phyloP scores from a whole-genome alignment of 495 filamentous ascomycete species.

The Hypomontagnella submonticulosa region DNA sequence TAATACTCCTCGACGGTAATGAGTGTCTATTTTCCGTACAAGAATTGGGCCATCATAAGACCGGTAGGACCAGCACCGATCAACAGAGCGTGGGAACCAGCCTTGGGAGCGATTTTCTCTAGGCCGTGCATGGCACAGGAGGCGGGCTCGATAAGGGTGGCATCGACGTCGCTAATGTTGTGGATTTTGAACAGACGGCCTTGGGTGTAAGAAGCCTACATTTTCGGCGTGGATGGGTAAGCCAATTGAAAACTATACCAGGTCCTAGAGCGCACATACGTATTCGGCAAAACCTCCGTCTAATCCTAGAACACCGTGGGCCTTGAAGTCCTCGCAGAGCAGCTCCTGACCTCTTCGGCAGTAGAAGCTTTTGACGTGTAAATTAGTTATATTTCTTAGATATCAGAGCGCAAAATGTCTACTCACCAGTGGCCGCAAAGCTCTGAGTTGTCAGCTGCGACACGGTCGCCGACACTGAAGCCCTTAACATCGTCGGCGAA shows the following conservation, averaged over 20 bases:
- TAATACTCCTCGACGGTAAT: background rate
- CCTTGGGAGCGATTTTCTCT: slow-evolving; percentile 76
- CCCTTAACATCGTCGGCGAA: slow-evolving; percentile 63
- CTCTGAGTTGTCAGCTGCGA: slow-evolving; percentile 69
- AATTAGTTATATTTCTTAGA: slow-evolving; percentile 19
- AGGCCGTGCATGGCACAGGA: slow-evolving; percentile 77
- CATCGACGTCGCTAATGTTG: slow-evolving; percentile 74
- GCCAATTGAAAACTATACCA: background rate
- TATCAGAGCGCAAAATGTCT: background rate
- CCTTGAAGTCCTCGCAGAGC: slow-evolving; percentile 76
- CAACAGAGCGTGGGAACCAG: slow-evolving; percentile 72
- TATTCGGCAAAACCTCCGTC: slow-evolving; percentile 79
- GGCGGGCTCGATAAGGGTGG: slow-evolving; percentile 78
- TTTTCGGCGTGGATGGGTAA: slow-evolving; percentile 9
- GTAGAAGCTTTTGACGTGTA: slow-evolving; percentile 62
- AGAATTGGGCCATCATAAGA: slow-evolving; percentile 56
- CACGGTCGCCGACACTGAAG: slow-evolving; percentile 73
- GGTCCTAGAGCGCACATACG: slow-evolving; percentile 56
- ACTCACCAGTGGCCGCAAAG: slow-evolving; percentile 71
- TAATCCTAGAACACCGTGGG: slow-evolving; percentile 69
- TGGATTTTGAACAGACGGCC: slow-evolving; percentile 76
- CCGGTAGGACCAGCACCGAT: slow-evolving; percentile 78
- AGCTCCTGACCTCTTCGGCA: slow-evolving; percentile 75
- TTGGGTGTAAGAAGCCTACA: slow-evolving; percentile 59
- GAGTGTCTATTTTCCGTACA: slow-evolving; percentile 23